Conservation (phyloP, 2,329 filamentous ascomycete genomes). For the Fusarium sp. region DNA sequence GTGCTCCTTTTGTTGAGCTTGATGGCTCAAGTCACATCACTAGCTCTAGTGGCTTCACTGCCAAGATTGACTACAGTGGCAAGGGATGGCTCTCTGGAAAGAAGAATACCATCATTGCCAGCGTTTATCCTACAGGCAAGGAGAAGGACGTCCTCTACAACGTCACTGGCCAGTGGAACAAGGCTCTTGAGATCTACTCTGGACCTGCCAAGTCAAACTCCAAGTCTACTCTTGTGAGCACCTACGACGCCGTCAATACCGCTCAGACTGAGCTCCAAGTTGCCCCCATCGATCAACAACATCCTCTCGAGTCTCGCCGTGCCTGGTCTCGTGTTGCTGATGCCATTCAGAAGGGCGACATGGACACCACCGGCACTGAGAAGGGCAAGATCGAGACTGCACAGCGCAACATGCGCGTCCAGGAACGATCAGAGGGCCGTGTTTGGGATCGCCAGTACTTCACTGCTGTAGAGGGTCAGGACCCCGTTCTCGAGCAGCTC, state of each 20-base stretch:
- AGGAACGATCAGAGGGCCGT: slow-evolving; percentile 78
- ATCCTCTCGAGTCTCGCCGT: slow-evolving; percentile 85
- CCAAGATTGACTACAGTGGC: slow-evolving; percentile 92
- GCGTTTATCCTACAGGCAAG: slow-evolving; percentile 75
- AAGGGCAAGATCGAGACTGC: slow-evolving; percentile 92
- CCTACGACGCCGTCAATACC: slow-evolving; percentile 68
- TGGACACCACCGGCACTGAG: slow-evolving; percentile 80
- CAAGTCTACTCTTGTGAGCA: slow-evolving; percentile 62
- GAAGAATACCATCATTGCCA: slow-evolving; percentile 89
- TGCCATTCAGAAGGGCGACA: slow-evolving; percentile 83
- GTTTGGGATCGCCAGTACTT: slow-evolving; percentile 91
- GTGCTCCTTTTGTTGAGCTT: slow-evolving; percentile 89
- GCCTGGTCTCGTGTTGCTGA: slow-evolving; percentile 89
- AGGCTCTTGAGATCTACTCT: slow-evolving; percentile 81
- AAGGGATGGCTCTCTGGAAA: slow-evolving; percentile 96
- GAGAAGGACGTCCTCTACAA: slow-evolving; percentile 83
- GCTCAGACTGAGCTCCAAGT: slow-evolving; percentile 76
- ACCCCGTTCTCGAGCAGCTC: slow-evolving; percentile 58
- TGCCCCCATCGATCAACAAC: slow-evolving; percentile 79
- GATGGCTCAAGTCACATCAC: slow-evolving; percentile 87
- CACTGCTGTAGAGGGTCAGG: slow-evolving; percentile 59
- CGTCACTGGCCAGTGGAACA: slow-evolving; percentile 91
- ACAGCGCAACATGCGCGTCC: slow-evolving; percentile 78
- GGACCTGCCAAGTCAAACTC: slow-evolving; percentile 65
- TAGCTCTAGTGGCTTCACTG: slow-evolving; percentile 86